Percentiles rank a stretch among this genome's conserved stretches.
These are phyloP conservation scores for Penicillium daleae DNA, from an alignment of 495 filamentous ascomycete species.

Conservation along the genomic window DNA sequence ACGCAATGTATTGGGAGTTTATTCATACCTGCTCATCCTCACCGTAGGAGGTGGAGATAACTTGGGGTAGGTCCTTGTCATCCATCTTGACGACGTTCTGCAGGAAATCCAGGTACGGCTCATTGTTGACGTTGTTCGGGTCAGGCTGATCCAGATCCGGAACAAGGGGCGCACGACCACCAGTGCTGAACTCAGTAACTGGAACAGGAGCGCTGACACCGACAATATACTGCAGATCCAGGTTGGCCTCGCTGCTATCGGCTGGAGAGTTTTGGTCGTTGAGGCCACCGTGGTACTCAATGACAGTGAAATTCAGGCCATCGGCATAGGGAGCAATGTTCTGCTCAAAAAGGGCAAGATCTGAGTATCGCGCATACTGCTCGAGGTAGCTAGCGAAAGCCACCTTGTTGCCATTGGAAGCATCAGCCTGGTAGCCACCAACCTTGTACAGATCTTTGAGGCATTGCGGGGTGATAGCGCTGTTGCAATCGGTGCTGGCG, in stretches of 20 bases:
- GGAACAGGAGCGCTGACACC: constrained; percentile 61
- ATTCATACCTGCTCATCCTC: constrained; percentile 66
- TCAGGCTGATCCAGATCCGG: constrained; percentile 64
- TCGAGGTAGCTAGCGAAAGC: constrained; percentile 72
- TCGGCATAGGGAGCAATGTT: constrained; percentile 56
- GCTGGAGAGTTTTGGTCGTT: constrained; percentile 53
- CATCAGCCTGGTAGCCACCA: constrained; percentile 51
- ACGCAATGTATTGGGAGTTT: neutral
- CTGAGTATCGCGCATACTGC: constrained; percentile 64
- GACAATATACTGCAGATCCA: constrained; percentile 74
- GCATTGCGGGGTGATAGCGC: constrained; percentile 61
- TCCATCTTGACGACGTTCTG: constrained; percentile 58
- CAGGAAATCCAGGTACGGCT: constrained; percentile 77
- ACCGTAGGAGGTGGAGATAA: constrained; percentile 79
- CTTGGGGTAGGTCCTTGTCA: constrained; percentile 64
- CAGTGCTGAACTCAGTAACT: constrained; percentile 69
- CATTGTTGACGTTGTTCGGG: constrained; percentile 61
- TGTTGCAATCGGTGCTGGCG: constrained; percentile 40
- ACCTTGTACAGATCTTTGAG: constrained; percentile 64
- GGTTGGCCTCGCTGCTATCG: constrained; percentile 69
- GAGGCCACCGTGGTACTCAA: constrained; percentile 59
- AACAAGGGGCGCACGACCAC: constrained; percentile 62
- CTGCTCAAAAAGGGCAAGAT: constrained; percentile 60
- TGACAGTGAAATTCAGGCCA: constrained; percentile 66
- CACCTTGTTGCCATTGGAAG: constrained; percentile 49